These are phyloP conservation scores for Lineolata rhizophorae DNA, from an alignment of 495 filamentous ascomycete genomes.

Conservation along the genomic window DNA sequence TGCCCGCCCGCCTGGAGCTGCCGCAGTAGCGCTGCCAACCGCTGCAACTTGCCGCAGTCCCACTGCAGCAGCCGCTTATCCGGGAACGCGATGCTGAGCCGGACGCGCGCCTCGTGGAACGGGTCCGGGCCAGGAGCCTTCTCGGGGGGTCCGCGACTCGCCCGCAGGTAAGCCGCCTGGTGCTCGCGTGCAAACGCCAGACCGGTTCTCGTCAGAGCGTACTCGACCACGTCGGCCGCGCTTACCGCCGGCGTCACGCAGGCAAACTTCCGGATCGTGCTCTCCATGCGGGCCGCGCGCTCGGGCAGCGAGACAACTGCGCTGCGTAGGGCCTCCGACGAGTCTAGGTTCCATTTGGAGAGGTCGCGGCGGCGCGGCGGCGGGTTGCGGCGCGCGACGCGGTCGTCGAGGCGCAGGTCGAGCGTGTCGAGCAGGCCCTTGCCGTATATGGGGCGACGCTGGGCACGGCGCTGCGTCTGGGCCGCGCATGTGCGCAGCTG, in stretches of 20 bases:
- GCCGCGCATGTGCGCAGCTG: conserved; percentile 63
- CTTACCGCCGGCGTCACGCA: conserved; percentile 80
- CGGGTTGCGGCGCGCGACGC: too few species aligned
- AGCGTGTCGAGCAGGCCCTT: conserved; percentile 49
- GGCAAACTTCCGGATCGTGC: conserved; percentile 64
- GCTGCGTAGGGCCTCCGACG: conserved; percentile 40
- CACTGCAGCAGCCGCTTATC: conserved; percentile 91
- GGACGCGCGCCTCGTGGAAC: conserved; percentile 85
- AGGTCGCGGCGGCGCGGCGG: background rate
- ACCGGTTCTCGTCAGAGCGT: conserved; percentile 36
- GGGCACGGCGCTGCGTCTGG: conserved; percentile 58
- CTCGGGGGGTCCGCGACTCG: conserved; percentile 17
- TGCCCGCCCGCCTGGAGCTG: conserved; percentile 77
- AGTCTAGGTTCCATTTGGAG: conserved; percentile 25
- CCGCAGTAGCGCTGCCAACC: conserved; percentile 68
- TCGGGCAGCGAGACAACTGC: conserved; percentile 56
- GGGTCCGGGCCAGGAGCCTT: conserved; percentile 31
- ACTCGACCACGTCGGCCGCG: conserved; percentile 39
- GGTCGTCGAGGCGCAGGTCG: conserved; percentile 33
- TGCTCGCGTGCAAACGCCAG: conserved; percentile 29
- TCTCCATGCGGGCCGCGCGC: conserved; percentile 45
- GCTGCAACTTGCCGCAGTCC: conserved; percentile 93
- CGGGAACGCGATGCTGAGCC: conserved; percentile 86
- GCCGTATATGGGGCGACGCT: conserved; percentile 63
- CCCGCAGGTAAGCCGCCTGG: background rate